Percentiles rank a stretch among this genome's conserved stretches.
Conservation (phyloP, 441 rosid genomes). For the Pelargonium myrrhifolium region DNA sequence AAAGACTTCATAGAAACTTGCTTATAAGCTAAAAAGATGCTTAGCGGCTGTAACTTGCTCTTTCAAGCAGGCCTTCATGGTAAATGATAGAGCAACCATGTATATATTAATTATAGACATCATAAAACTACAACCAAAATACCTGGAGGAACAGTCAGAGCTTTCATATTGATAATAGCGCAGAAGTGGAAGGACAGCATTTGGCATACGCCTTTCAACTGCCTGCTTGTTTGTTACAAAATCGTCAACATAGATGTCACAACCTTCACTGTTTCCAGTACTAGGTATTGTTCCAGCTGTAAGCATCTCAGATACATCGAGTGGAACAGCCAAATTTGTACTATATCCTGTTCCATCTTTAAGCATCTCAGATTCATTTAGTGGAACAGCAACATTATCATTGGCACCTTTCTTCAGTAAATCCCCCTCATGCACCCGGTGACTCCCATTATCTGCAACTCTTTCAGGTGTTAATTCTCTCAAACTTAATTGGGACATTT, state of each 20-base stretch:
- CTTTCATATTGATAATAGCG: slow-evolving; percentile 48
- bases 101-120: slow-evolving; percentile 11
- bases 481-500: slow-evolving; percentile 28
- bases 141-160: slow-evolving; percentile 83
- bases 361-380: slow-evolving; percentile 32
- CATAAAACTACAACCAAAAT: slow-evolving; percentile 16
- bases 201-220: slow-evolving; percentile 46
- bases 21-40: not conserved
- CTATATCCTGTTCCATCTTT: slow-evolving; percentile 24
- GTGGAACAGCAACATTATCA: slow-evolving; percentile 24
- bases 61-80: not conserved
- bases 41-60: not conserved
- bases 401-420: slow-evolving; percentile 21
- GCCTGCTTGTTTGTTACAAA: slow-evolving; percentile 38
- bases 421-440: slow-evolving; percentile 30
- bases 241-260: slow-evolving; percentile 35
- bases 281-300: slow-evolving; percentile 25
- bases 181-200: slow-evolving; percentile 51
- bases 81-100: not conserved
- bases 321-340: slow-evolving; percentile 8
- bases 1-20: not conserved
- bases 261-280: slow-evolving; percentile 30
- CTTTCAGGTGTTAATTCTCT: slow-evolving; percentile 31
- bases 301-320: slow-evolving; percentile 31
- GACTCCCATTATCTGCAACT: slow-evolving; percentile 27